A percentile compares a stretch with the other conserved stretches of the same genome.
Evolutionary conservation across 345 rosid species (phyloP).

Genomic region (Turnera subulata): DNA sequence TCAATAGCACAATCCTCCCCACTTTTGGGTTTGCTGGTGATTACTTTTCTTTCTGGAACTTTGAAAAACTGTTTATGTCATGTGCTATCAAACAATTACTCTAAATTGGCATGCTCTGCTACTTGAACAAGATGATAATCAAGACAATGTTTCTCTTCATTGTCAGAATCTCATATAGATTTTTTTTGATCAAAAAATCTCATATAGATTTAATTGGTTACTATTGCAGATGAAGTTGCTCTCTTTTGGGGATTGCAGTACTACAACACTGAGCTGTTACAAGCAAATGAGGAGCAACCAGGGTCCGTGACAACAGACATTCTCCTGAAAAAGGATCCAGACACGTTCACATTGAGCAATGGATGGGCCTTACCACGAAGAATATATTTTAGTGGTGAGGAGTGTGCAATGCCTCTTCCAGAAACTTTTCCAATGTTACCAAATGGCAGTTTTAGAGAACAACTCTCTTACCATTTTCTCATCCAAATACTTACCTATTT

Average conservation of each 20-base stretch:
- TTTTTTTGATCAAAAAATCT: neutral
- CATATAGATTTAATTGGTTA: neutral
- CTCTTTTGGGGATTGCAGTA: conserved; percentile 49
- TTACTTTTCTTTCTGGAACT: too few relatives aligned
- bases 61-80: too few relatives aligned
- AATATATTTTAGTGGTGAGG: conserved; percentile 51
- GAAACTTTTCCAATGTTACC: conserved; percentile 50
- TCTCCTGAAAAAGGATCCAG: conserved; percentile 35
- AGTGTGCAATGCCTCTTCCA: conserved; percentile 51
- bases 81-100: too few relatives aligned
- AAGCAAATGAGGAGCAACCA: conserved; percentile 16
- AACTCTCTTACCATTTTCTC: conserved; percentile 10
- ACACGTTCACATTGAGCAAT: conserved; percentile 39
- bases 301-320: conserved; percentile 48
- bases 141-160: too few relatives aligned
- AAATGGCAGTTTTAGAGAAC: conserved; percentile 25
- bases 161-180: neutral
- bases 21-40: conserved; percentile 39
- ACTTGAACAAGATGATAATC: too few relatives aligned
- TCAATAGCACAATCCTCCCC: conserved; percentile 47
- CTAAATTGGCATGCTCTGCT: too few relatives aligned
- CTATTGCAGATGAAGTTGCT: conserved; percentile 47
- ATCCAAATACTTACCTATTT: conserved; percentile 17
- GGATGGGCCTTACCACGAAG: conserved; percentile 65
- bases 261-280: conserved; percentile 36